Percentiles rank a stretch among this genome's conserved stretches.
phyloP scores from a whole-genome alignment of 2,329 filamentous ascomycete genomes.

The Phialocephala subalpina region DNA sequence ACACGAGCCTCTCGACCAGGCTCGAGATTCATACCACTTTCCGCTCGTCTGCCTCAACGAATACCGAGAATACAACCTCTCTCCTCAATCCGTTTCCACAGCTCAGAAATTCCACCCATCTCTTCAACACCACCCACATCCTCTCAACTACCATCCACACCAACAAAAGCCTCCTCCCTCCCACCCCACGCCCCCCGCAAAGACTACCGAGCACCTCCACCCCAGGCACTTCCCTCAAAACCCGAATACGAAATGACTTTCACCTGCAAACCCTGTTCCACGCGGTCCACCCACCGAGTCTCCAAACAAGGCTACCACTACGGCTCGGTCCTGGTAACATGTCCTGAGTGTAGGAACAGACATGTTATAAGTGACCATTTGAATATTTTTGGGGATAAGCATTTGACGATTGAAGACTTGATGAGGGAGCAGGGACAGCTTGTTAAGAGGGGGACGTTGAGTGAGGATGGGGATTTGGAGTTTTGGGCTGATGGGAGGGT shows the following conservation, averaged over 20 bases:
- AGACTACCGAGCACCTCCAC: background rate
- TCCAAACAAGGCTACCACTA: conserved; percentile 96
- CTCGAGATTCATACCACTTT: background rate
- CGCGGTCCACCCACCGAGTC: conserved; percentile 83
- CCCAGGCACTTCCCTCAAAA: conserved; percentile 22
- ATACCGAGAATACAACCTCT: background rate
- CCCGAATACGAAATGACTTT: conserved; percentile 90
- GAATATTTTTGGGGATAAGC: conserved; percentile 76
- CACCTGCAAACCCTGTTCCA: conserved; percentile 86
- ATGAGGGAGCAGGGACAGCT: conserved; percentile 78
- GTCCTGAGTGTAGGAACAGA: conserved; percentile 83
- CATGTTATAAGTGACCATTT: conserved; percentile 95
- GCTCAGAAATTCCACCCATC: conserved; percentile 10
- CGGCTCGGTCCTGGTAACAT: conserved; percentile 88
- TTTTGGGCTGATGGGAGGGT: conserved; percentile 77
- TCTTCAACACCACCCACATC: background rate
- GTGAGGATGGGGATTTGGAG: conserved; percentile 86
- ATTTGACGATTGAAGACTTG: conserved; percentile 78
- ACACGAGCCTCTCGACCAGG: background rate
- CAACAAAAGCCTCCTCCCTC: background rate
- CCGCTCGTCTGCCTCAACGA: background rate
- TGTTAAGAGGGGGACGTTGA: conserved; percentile 74
- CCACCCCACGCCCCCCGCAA: background rate
- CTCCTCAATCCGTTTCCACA: conserved; percentile 3
- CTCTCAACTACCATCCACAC: background rate